Evolutionary conservation across 1,139 yeast genomes (phyloP), one percentile per base, ranked within the genome.

Genomic region (Taphrina pruni): DNA sequence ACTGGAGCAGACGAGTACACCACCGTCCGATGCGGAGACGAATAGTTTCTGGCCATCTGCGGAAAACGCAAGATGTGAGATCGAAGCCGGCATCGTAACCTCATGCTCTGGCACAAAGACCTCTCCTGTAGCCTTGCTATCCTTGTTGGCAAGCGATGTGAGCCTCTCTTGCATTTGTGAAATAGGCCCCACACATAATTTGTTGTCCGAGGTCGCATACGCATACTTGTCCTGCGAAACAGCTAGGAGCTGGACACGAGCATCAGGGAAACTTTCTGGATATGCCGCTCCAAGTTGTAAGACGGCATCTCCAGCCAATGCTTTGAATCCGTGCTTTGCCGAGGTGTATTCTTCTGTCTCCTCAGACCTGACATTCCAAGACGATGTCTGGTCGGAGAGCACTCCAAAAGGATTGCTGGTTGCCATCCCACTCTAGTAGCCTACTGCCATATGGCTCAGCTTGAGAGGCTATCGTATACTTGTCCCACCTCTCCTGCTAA

Each of bases 51-150:
- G 21, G 17, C 68, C 73, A 56, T 68, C 69, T 2, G 67, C 36
- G 39, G 66, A 60, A 45, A 71, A 60, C 14, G 71, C 66, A 12
- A 72, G 9, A 41, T 60, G 67, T 14, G 70, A 52, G 39, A 70
- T 54, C 11, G 64, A 20, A 12, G 67, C 61, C 17, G 32, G 56
- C 14, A 55, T 35, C 20, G 39, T 39, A 1, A 41, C 26, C 32
- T 55, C 39, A 11, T 21, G 8, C 48, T 36, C n/a, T 9, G 61
- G 17, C 21, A 17, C 21, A 36, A 38, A 43, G 9, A 36, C 20
- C 6, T n/a, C 32, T 12, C 21, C 14, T 21, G 54, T 9, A 26
- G 32, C 32, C 41, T 62, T 39, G 36, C 17, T 6, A 12, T 12
- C 55, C 17, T 54, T 45, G 32, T 35, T 36, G 17, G 9, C 32